Percentiles rank a stretch among this genome's conserved stretches.
Evolutionary conservation across 1,284 basidiomycete genomes (phyloP).

Genomic region (Hemileia vastatrix): DNA sequence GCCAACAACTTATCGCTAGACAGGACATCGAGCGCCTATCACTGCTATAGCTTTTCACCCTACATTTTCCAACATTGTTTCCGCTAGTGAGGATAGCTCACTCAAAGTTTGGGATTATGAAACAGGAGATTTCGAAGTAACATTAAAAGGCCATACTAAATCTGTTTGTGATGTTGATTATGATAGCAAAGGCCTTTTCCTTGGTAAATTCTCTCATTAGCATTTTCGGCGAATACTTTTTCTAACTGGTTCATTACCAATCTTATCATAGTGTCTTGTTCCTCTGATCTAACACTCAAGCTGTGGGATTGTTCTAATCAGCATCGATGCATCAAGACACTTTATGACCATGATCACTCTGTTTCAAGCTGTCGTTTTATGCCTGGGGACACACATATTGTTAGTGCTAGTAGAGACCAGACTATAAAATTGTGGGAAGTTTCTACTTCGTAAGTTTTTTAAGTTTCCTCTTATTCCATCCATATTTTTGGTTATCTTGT

Average conservation of each 20-base stretch:
- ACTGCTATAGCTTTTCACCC: conserved; percentile 79
- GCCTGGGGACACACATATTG: conserved; percentile 68
- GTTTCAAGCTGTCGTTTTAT: conserved; percentile 74
- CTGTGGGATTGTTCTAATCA: conserved; percentile 82
- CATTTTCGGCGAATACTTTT: not conserved
- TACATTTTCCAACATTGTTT: conserved; percentile 67
- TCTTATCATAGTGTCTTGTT: conserved; percentile 62
- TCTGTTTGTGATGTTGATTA: conserved; percentile 78
- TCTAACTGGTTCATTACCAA: not conserved
- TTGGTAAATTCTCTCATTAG: conserved; percentile 53
- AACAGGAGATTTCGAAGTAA: conserved; percentile 80
- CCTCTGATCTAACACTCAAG: conserved; percentile 79
- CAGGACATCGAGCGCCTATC: conserved; percentile 67
- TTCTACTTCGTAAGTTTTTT: conserved; percentile 58
- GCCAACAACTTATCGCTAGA: conserved; percentile 65
- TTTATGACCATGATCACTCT: conserved; percentile 82
- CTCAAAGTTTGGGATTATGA: conserved; percentile 96
- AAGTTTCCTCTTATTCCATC: not conserved
- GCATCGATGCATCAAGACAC: conserved; percentile 75
- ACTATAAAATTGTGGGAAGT: conserved; percentile 80
- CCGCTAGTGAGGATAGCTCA: conserved; percentile 74
- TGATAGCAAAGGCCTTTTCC: conserved; percentile 66
- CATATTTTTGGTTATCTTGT: not conserved
- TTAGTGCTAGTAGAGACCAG: conserved; percentile 75
- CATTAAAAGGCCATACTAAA: conserved; percentile 83